Evolutionary conservation across 352 stramenopile species (phyloP), one percentile per base, ranked within the genome.

Genomic region (Globisporangium paroecandrum): DNA sequence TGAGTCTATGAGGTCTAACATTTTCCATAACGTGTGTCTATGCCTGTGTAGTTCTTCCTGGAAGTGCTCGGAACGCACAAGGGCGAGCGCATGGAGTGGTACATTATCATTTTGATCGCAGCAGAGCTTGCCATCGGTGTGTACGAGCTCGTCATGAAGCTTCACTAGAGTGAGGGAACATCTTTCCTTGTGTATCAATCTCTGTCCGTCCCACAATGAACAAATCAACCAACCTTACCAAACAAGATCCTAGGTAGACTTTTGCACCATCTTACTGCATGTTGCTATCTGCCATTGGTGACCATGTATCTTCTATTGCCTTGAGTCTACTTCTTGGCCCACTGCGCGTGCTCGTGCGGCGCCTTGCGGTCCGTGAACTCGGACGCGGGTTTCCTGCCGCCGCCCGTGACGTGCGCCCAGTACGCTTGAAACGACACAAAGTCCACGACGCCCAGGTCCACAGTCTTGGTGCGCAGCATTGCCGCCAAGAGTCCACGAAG

Each of bases 31-130:
- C 43, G 29, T 62, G 32, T 68, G 71, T 3, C 69, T 27, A 12
- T 47, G 27, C 62, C 20, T 69, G 43, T 69, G 43, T 46, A 95
- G 87, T 99, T 99, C 78, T 99, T 99, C 83, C 78, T 99, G 59
- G 96, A 99, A 74, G 93, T 99, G 57, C 75, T 99, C n/a, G 85
- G 97, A 53, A 90, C 95, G 32, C 90, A 99, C 76, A 99, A 99
- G 78, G 88, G 89, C 66, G 83, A 93, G 66, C 86, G 89, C 58
- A 83, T 99, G 72, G 97, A 99, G 80, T 99, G 96, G 96, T 98
- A 98, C 68, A 99, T 99, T 81, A 98, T 99, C 82, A 91, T 98
- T 49, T 74, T 99, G 20, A 99, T 99, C 73, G 84, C 87, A 20
- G 91, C 97, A 24, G 97, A 99, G 78, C 91, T 98, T 38, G 77